Evolutionary conservation across 208 protist genomes (phyloP).

Genomic region (Plasmodiophora brassicae): DNA sequence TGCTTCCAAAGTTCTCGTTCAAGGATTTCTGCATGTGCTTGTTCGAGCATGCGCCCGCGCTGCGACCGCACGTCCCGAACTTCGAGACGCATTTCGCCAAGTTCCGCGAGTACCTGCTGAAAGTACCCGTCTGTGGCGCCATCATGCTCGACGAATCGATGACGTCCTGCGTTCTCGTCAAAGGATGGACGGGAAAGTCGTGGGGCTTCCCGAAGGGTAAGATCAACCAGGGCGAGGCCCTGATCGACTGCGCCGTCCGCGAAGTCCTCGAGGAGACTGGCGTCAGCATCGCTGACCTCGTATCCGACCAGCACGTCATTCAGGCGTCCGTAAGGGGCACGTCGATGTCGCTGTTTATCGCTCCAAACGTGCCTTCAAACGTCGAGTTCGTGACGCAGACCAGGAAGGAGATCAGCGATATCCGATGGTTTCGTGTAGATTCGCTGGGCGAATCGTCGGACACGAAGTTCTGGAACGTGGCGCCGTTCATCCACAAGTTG

Average conservation of each 20-base stretch:
- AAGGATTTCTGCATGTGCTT: conserved; percentile 37
- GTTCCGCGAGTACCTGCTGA: conserved; percentile 38
- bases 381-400: conserved; percentile 39
- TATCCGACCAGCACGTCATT: background rate
- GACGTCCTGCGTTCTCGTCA: conserved; percentile 45
- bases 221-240: conserved; percentile 49
- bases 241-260: conserved; percentile 41
- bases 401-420: conserved; percentile 49
- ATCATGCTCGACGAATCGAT: conserved; percentile 21
- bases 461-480: background rate
- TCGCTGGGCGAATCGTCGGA: background rate
- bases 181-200: background rate
- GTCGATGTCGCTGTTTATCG: conserved; percentile 33
- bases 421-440: conserved; percentile 40
- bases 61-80: background rate
- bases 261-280: conserved; percentile 52
- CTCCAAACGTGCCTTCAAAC: background rate
- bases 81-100: conserved; percentile 18
- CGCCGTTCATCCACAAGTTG: background rate
- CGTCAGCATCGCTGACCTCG: background rate
- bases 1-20: conserved; percentile 30
- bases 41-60: conserved; percentile 37
- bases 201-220: conserved; percentile 57
- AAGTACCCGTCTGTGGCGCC: conserved; percentile 47
- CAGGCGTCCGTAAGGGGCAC: background rate